A percentile compares a stretch with the other conserved stretches of the same genome.
phyloP scores from a whole-genome alignment of 805 yeast species.

The Myxozyma melibiosi region DNA sequence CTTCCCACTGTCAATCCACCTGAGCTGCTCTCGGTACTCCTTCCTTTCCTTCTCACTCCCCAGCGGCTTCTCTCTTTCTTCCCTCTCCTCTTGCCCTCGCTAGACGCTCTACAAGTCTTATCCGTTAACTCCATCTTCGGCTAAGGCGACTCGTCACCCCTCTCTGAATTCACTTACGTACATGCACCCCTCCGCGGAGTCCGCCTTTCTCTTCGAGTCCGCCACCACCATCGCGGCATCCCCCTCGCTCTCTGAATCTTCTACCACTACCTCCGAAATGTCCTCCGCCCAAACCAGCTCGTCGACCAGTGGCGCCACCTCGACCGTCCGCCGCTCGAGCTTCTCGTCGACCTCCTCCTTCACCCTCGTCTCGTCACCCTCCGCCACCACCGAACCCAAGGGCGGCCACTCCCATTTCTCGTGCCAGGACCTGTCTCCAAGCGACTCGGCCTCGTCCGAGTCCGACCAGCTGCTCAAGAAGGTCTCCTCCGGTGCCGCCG shows the following conservation, averaged over 20 bases:
- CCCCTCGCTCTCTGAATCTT: not conserved
- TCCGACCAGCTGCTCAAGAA: slow-evolving; percentile 1
- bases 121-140: too few species aligned
- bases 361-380: not conserved
- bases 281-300: slow-evolving; percentile 4
- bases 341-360: not conserved
- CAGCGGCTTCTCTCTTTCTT: too few species aligned
- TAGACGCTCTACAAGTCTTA: too few species aligned
- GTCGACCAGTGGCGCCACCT: slow-evolving; percentile 1
- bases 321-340: slow-evolving; percentile 7
- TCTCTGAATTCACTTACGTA: too few species aligned
- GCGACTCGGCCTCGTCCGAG: not conserved
- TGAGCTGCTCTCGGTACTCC: too few species aligned
- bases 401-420: not conserved
- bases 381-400: not conserved
- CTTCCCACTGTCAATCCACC: too few species aligned
- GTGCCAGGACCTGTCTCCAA: not conserved
- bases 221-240: not conserved
- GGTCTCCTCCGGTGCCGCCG: not conserved
- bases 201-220: too few species aligned
- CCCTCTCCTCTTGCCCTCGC: too few species aligned
- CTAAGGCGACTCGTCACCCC: too few species aligned
- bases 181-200: too few species aligned
- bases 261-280: not conserved
- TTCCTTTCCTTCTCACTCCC: too few species aligned